Conservation (phyloP, 2,329 filamentous ascomycete species). For the Aureobasidium pullulans region DNA sequence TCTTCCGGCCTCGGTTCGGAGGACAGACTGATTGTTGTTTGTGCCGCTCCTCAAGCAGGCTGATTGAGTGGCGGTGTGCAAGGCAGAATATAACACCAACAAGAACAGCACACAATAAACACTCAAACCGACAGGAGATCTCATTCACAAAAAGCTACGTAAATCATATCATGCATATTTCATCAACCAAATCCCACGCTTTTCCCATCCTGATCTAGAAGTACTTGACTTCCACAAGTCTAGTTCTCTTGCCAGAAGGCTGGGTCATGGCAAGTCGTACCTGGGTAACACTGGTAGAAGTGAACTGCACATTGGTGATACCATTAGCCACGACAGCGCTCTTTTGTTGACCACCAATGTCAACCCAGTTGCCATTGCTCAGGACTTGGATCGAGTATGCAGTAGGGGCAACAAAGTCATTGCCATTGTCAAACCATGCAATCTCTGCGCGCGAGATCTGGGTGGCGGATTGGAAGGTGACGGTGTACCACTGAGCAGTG, state of each 20-base stretch:
- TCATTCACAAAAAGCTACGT: neutral
- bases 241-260: slow-evolving; percentile 25
- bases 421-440: slow-evolving; percentile 29
- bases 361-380: slow-evolving; percentile 23
- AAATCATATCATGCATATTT: neutral
- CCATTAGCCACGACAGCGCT: slow-evolving; percentile 29
- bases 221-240: slow-evolving; percentile 34
- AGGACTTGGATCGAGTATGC: slow-evolving; percentile 27
- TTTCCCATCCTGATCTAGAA: slow-evolving; percentile 14
- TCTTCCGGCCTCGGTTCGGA: too few relatives aligned
- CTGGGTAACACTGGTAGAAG: slow-evolving; percentile 20
- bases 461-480: slow-evolving; percentile 30
- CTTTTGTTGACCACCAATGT: slow-evolving; percentile 21
- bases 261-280: slow-evolving; percentile 30
- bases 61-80: too few relatives aligned
- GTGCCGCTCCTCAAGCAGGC: too few relatives aligned
- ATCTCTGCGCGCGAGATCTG: slow-evolving; percentile 28
- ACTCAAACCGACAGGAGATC: too few relatives aligned
- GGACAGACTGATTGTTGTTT: too few relatives aligned
- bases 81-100: too few relatives aligned
- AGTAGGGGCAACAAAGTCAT: slow-evolving; percentile 24
- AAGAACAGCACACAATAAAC: too few relatives aligned
- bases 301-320: slow-evolving; percentile 30
- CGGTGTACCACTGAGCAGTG: slow-evolving; percentile 30
- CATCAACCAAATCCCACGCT: too few relatives aligned